Base-by-base conservation (phyloP, 331 rosid genomes). In the Acacia pycnantha region DNA sequence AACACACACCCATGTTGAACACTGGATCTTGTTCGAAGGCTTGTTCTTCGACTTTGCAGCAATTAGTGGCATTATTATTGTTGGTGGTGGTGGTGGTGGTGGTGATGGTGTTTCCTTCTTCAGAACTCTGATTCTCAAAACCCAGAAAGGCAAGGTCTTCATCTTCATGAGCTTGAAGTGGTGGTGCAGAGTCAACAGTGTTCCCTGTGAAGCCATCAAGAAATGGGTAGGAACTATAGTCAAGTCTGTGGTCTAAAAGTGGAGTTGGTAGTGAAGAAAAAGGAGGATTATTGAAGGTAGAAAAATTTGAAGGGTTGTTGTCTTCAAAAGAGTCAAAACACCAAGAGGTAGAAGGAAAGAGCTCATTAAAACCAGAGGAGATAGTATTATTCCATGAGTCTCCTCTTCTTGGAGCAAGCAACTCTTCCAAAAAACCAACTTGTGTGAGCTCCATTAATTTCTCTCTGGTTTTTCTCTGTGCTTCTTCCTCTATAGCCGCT, bases 341-440 rank as follows among this genome's bases (percentile, higher is more conserved):
- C 91, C 92, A 93, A 27, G n/a, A 27, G 31, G 77, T 87, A 79
- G 31, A 78, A 18, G 85, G 71, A 46, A 89, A 83, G n/a, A 83
- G 80, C 40, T 93, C 97, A 69, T 53, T 86, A 35, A 88, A 83
- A 0, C 88, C 93, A 70, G 79, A 77, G 53, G 90, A 70, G 41
- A 67, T 66, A 18, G 77, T 58, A 77, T 40, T 82, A 77, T 46
- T 82, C 87, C 91, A 87, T 79, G 74, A 33, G 12, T 85, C 97
- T 88, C 58, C 97, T 88, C 76, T 87, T 83, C 88, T 87, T 77
- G 94, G 84, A 68, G 90, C 90, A 0, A 89, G 79, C 1, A 93
- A 54, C 61, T 93, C 97, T 74, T 91, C 97, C 33, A 90, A 78
- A 80, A 91, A 90, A 66, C 90, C 91, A 93, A 87, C 90, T 37